Base-by-base conservation (phyloP, 2,329 filamentous ascomycete species). In the Fusarium robinianum region DNA sequence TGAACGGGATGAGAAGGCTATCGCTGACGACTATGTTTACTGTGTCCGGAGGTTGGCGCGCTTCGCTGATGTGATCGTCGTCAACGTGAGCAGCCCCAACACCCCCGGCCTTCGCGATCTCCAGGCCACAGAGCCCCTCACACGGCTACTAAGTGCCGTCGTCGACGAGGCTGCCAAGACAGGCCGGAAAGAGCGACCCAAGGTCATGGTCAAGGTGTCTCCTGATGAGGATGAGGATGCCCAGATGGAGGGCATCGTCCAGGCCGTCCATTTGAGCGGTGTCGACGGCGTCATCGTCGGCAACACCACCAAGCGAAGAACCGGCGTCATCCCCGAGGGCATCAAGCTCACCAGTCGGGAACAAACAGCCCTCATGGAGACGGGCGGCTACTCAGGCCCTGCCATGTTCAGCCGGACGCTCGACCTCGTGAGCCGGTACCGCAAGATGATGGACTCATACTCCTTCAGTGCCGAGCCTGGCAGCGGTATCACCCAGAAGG, bases 1-100 rank as follows among this genome's bases (percentile, higher is more conserved):
- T 14, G 91, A 95, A 64, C 77, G 78, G 33, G 89, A 97, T 63
- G 85, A 96, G 48, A 80, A 86, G 27, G 91, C 90, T 21, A 86
- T 97, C 36, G 78, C 80, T 16, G 81, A 86, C 59, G 82, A 85
- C 64, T 96, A 97, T 64, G 87, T 94, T n/a, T 88, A 87, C 67
- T 96, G 92, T 61, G 91, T 96, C 4, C 77, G 87, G 41, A 79
- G 84, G 31, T 74, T 99, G 24, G 94, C 87, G 4, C 85, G 79
- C 36, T 99, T 96, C 65, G 90, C 94, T 8, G 94, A 99, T 62
- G 87, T 99, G 23, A 73, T 99, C n/a, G 92, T 97, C 6, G 94
- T 99, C 63, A 99, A 99, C 62, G 94, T 99, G 35, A 96, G 90
- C 63, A 95, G 88, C 59, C 94, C 94, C 16, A 99, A 99, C 71